These are phyloP conservation scores for Pestalotiopsis fici DNA, from an alignment of 2,329 filamentous ascomycete species.

Conservation along the genomic window DNA sequence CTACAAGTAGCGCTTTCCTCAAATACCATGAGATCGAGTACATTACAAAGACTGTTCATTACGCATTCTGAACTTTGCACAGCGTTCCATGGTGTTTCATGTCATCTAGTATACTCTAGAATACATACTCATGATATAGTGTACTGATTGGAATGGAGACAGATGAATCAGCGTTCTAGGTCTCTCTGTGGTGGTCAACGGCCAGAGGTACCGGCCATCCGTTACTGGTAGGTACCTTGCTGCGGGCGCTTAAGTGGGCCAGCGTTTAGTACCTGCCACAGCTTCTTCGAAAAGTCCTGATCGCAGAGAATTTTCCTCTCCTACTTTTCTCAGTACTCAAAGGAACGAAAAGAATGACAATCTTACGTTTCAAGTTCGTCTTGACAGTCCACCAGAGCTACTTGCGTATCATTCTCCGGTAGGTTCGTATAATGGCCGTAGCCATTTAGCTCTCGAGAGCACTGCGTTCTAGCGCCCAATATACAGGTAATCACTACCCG, in stretches of 20 bases:
- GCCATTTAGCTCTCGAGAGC: not conserved
- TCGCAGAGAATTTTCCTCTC: not conserved
- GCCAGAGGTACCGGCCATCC: not conserved
- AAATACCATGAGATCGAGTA: too few relatives aligned
- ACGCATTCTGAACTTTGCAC: too few relatives aligned
- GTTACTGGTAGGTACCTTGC: not conserved
- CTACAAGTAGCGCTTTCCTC: too few relatives aligned
- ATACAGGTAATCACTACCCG: not conserved
- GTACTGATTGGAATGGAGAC: too few relatives aligned
- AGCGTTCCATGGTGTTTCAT: too few relatives aligned
- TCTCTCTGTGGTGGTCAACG: too few relatives aligned
- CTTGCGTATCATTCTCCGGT: not conserved
- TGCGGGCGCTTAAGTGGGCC: not conserved
- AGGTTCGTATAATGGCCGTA: not conserved
- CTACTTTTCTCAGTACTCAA: not conserved
- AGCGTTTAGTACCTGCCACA: not conserved
- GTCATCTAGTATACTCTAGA: too few relatives aligned
- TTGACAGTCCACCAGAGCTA: not conserved
- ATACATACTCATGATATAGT: too few relatives aligned
- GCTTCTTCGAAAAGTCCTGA: not conserved
- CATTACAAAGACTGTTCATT: not conserved
- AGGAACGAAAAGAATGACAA: not conserved
- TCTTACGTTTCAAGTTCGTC: not conserved
- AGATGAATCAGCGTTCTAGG: too few relatives aligned
- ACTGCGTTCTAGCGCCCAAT: not conserved